Evolutionary conservation across 495 filamentous ascomycete genomes (phyloP).

Genomic region (Acidiella bohemica): DNA sequence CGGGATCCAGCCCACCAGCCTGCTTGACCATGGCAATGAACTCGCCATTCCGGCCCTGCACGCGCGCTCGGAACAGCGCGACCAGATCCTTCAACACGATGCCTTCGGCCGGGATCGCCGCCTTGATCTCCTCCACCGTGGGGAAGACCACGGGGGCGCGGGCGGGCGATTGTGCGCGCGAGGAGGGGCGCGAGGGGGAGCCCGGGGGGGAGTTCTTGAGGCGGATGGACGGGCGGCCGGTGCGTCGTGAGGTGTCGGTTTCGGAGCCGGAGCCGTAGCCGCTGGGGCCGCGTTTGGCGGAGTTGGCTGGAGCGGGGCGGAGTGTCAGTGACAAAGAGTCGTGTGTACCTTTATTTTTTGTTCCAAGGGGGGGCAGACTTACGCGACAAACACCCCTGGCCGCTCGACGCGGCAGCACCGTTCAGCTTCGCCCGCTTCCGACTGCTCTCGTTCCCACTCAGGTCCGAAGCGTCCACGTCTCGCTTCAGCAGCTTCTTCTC

Average conservation of each 20-base stretch:
- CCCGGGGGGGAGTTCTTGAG: constrained; percentile 37
- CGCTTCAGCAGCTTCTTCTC: constrained; percentile 60
- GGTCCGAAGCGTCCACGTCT: constrained; percentile 68
- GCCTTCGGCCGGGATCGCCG: constrained; percentile 51
- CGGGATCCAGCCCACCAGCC: constrained; percentile 24
- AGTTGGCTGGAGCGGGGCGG: constrained; percentile 7
- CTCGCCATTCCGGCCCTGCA: constrained; percentile 33
- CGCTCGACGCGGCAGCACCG: constrained; percentile 32
- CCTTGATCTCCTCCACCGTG: constrained; percentile 56
- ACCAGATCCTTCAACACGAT: constrained; percentile 51
- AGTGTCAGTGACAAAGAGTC: not conserved
- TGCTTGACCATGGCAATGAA: constrained; percentile 45
- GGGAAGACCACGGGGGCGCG: constrained; percentile 22
- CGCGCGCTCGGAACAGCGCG: constrained; percentile 41
- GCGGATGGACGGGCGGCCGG: constrained; percentile 54
- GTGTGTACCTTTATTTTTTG: constrained; percentile 29
- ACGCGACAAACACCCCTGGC: constrained; percentile 34
- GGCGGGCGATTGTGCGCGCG: constrained; percentile 27
- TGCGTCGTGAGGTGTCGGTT: constrained; percentile 64
- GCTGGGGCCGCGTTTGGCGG: constrained; percentile 34
- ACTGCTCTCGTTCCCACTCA: constrained; percentile 76
- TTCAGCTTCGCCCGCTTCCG: constrained; percentile 69
- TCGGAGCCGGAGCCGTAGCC: constrained; percentile 58
- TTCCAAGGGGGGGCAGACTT: too few relatives aligned
- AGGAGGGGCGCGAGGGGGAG: constrained; percentile 37